Conservation (phyloP, 768 basidiomycete species). For the Glaciozyma martinii region DNA sequence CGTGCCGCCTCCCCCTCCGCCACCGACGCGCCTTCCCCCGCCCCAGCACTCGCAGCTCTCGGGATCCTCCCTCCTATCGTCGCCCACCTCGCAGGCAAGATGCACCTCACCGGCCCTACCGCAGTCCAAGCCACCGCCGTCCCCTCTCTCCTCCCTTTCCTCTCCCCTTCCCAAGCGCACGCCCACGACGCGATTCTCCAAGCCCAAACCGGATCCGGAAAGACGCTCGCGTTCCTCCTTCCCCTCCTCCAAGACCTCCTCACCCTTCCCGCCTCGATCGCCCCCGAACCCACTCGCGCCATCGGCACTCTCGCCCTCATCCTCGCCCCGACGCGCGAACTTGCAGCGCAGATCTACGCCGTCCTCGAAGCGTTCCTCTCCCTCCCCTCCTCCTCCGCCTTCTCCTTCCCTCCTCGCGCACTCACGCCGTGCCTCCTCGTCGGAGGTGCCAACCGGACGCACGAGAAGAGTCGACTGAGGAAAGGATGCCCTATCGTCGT, state of each 20-base stretch:
- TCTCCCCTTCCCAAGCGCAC: constrained; percentile 30
- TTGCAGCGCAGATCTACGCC: constrained; percentile 92
- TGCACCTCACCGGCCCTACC: constrained; percentile 76
- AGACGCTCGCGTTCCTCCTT: constrained; percentile 84
- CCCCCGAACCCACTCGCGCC: constrained; percentile 79
- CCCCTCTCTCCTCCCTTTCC: constrained; percentile 50
- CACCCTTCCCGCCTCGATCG: constrained; percentile 47
- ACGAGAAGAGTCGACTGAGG: constrained; percentile 89
- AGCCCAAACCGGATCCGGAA: constrained; percentile 95
- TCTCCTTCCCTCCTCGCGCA: constrained; percentile 55
- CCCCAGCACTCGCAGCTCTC: constrained; percentile 69
- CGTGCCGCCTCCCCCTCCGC: constrained; percentile 40
- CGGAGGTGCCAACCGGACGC: constrained; percentile 84
- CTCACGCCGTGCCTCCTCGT: constrained; percentile 85
- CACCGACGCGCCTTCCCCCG: constrained; percentile 28
- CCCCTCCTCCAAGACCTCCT: constrained; percentile 92
- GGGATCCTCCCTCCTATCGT: constrained; percentile 74
- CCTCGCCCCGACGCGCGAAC: constrained; percentile 87
- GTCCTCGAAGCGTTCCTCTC: constrained; percentile 76
- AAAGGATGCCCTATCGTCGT: constrained; percentile 94
- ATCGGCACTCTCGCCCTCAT: constrained; percentile 92
- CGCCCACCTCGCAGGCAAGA: constrained; percentile 65
- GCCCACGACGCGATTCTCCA: constrained; percentile 73
- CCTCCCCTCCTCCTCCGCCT: constrained; percentile 53
- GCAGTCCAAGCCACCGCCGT: constrained; percentile 72